Percentiles rank a stretch among this genome's conserved stretches.
Evolutionary conservation across 2,329 filamentous ascomycete species (phyloP).

Genomic region (Pestalotiopsis sp.): DNA sequence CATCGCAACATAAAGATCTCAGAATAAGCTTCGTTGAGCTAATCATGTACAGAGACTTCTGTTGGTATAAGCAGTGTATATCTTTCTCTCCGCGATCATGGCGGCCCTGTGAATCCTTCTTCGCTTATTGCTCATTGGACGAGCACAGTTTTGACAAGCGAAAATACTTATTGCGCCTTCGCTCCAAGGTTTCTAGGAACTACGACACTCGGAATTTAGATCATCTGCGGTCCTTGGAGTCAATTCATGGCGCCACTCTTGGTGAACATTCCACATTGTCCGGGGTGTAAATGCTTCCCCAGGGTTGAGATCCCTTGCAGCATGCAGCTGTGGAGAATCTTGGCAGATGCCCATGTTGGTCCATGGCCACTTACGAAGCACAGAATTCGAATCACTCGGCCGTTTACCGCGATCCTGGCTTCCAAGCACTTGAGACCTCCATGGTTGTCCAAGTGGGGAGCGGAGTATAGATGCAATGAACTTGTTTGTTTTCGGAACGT

Average conservation of each 20-base stretch:
- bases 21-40: too few species aligned
- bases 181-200: background rate
- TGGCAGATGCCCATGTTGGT: background rate
- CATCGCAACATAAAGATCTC: too few species aligned
- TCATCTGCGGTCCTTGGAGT: background rate
- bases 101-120: too few species aligned
- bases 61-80: too few species aligned
- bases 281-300: background rate
- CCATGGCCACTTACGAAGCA: background rate
- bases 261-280: background rate
- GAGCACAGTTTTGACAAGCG: too few species aligned
- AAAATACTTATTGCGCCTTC: too few species aligned
- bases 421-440: background rate
- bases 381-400: conserved; percentile 8
- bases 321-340: background rate
- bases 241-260: background rate
- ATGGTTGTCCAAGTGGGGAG: background rate
- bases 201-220: background rate
- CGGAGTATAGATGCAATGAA: background rate
- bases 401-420: background rate
- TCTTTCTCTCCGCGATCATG: too few species aligned
- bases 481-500: background rate
- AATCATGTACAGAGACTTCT: too few species aligned
- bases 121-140: too few species aligned
- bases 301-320: background rate